phyloP scores from a whole-genome alignment of 164 flowering plant genomes.

The Berberis thunbergii region DNA sequence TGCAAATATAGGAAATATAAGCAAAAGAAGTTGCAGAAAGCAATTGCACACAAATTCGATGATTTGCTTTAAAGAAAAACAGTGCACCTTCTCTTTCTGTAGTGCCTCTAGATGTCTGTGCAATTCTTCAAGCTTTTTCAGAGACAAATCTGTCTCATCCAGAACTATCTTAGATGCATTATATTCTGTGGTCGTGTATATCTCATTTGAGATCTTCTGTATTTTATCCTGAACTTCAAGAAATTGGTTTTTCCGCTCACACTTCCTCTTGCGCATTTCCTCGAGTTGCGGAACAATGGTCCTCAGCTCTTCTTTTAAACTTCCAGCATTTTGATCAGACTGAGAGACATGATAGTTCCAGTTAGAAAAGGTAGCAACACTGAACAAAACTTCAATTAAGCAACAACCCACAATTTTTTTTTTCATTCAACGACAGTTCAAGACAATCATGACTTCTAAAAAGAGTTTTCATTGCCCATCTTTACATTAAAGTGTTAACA shows the following conservation, averaged over 20 bases:
- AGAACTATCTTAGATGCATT: constrained; percentile 19
- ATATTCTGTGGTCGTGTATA: constrained; percentile 22
- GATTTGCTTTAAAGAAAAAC: neutral
- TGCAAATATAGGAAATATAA: constrained; percentile 19
- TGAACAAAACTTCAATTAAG: too few relatives aligned
- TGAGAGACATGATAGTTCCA: constrained; percentile 16
- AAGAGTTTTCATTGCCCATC: neutral
- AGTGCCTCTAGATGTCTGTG: constrained; percentile 58
- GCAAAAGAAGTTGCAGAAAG: constrained; percentile 1
- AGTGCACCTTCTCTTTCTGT: constrained; percentile 78
- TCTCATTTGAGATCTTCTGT: constrained; percentile 43
- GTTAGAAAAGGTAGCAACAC: neutral
- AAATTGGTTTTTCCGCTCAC: constrained; percentile 67
- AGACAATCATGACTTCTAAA: too few relatives aligned
- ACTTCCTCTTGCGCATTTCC: constrained; percentile 76
- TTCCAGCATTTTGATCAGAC: constrained; percentile 61
- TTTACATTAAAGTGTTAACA: neutral
- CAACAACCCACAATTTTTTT: too few relatives aligned
- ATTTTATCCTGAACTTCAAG: constrained; percentile 55
- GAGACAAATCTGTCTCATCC: constrained; percentile 79
- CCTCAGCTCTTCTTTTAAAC: constrained; percentile 68
- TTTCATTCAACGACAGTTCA: too few relatives aligned
- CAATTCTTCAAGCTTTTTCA: constrained; percentile 78
- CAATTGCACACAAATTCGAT: neutral
- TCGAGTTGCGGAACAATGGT: constrained; percentile 64